These are phyloP conservation scores for Corylus americana DNA, from an alignment of 306 rosid species.

Conservation along the genomic window DNA sequence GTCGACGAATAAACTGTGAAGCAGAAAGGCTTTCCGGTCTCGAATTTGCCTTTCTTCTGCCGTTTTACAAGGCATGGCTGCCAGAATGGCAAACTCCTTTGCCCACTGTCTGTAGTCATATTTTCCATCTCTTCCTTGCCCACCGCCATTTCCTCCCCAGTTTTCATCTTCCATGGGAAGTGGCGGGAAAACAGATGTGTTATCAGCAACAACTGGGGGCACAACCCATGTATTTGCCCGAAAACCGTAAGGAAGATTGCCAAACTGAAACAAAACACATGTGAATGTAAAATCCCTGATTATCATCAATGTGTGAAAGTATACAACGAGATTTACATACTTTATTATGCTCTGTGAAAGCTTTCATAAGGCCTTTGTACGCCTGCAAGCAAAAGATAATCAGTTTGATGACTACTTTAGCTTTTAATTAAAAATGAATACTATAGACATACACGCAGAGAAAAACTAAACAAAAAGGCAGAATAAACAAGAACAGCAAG, in stretches of 20 bases:
- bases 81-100: conserved; percentile 79
- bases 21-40: conserved; percentile 91
- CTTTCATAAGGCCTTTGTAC: conserved; percentile 80
- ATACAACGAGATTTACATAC: conserved; percentile 42
- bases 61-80: conserved; percentile 88
- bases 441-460: background rate
- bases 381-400: conserved; percentile 60
- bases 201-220: conserved; percentile 89
- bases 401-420: conserved; percentile 3
- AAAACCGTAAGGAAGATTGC: conserved; percentile 96
- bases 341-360: conserved; percentile 86
- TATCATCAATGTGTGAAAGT: conserved; percentile 10
- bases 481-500: background rate
- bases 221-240: conserved; percentile 98
- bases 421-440: background rate
- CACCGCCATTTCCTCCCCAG: conserved; percentile 98
- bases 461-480: background rate
- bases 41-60: conserved; percentile 92
- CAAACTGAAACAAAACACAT: conserved; percentile 68
- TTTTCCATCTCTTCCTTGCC: conserved; percentile 77
- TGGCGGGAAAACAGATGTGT: conserved; percentile 61
- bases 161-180: conserved; percentile 85
- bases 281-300: conserved; percentile 20
- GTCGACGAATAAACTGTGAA: conserved; percentile 92
- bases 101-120: conserved; percentile 83